Evolutionary conservation across 192 early-diverging fungal species (phyloP).

Genomic region (Mortierella antarctica): DNA sequence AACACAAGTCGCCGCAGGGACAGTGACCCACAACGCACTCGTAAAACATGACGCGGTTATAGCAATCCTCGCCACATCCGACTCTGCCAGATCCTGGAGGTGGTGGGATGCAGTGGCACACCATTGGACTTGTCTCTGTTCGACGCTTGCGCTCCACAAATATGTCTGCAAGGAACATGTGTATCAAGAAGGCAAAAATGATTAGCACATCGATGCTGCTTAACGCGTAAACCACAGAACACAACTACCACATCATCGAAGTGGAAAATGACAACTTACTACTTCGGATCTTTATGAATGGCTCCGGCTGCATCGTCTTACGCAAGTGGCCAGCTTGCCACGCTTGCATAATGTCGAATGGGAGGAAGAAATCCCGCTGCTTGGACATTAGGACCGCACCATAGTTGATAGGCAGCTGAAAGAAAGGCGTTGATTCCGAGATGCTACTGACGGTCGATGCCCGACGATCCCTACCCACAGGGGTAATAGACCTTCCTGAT

Average conservation of each 20-base stretch:
- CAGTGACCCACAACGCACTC: conserved; percentile 78
- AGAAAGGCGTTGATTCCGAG: conserved; percentile 20
- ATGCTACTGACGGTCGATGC: neutral
- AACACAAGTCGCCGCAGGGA: conserved; percentile 73
- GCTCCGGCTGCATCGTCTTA: conserved; percentile 49
- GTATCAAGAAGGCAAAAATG: neutral
- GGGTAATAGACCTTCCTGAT: neutral
- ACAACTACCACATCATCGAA: neutral
- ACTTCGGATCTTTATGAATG: conserved; percentile 64
- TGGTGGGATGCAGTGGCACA: conserved; percentile 71
- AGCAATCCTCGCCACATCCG: conserved; percentile 77
- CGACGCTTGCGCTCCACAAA: conserved; percentile 80
- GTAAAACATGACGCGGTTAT: conserved; percentile 81
- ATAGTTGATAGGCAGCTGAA: conserved; percentile 72
- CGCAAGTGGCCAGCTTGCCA: conserved; percentile 51
- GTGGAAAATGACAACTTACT: conserved; percentile 54
- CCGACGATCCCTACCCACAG: neutral
- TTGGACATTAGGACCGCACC: conserved; percentile 65
- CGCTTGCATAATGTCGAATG: conserved; percentile 70
- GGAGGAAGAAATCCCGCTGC: conserved; percentile 71
- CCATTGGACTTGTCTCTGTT: conserved; percentile 55
- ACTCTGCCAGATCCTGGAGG: conserved; percentile 61
- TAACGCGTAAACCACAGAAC: neutral
- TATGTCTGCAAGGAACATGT: conserved; percentile 62
- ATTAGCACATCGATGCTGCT: neutral